phyloP scores from a whole-genome alignment of 192 early-diverging fungal genomes.

The Gamsiella multidivaricata region DNA sequence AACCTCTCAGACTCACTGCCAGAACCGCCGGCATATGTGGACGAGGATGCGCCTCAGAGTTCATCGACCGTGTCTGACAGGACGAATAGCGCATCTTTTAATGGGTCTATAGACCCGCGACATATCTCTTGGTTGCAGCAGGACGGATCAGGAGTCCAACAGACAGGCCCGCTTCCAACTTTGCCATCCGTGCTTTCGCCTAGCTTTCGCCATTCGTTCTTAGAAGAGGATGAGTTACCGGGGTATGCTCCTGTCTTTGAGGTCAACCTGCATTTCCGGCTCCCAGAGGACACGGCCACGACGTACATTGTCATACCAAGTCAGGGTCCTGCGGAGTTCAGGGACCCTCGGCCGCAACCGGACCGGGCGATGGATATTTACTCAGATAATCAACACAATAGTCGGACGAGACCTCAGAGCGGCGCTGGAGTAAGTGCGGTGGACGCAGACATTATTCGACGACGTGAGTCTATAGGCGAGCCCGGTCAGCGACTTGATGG shows the following conservation, averaged over 20 bases:
- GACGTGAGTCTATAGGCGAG: no score
- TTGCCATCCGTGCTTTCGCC: not conserved
- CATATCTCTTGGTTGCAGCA: not conserved
- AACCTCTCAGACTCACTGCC: not conserved
- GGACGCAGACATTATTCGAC: no score
- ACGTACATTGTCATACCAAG: constrained; percentile 33
- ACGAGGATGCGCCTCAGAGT: not conserved
- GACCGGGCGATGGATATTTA: no score
- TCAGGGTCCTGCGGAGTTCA: constrained; percentile 36
- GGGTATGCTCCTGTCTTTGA: constrained; percentile 15
- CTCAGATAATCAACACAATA: constrained; percentile 2
- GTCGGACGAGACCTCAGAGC: no score
- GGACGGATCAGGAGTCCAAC: not conserved
- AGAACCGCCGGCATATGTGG: not conserved
- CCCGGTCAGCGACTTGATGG: no score
- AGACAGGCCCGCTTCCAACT: not conserved
- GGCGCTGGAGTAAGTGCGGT: no score
- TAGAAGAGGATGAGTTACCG: constrained; percentile 45
- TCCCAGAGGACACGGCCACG: constrained; percentile 14
- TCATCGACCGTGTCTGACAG: not conserved
- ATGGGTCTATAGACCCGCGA: not conserved
- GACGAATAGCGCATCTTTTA: not conserved
- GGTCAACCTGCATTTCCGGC: constrained; percentile 13
- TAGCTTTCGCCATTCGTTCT: constrained; percentile 11
- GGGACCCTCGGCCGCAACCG: not conserved